Percentiles rank a stretch among this genome's conserved stretches.
phyloP scores from a whole-genome alignment of 495 filamentous ascomycete species.

The Saxophila tyrrhenica region DNA sequence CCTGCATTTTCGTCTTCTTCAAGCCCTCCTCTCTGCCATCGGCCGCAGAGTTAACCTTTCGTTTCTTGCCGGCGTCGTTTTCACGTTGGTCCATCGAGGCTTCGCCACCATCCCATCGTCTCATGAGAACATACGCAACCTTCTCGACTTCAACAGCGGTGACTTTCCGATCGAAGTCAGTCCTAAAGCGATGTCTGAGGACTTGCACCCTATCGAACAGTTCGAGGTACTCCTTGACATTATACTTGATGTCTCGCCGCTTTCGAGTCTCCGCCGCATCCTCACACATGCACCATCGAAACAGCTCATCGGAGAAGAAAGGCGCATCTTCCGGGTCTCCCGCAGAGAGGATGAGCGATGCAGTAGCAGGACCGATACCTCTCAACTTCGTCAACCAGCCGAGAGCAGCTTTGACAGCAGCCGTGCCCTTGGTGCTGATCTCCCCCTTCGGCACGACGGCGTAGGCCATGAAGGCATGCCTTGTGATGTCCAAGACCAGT shows the following conservation, averaged over 20 bases:
- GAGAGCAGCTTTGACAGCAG: slow-evolving; percentile 27
- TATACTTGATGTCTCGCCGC: slow-evolving; percentile 51
- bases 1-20: neutral
- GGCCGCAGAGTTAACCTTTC: neutral
- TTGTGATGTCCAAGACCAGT: slow-evolving; percentile 34
- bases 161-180: slow-evolving; percentile 23
- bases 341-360: slow-evolving; percentile 56
- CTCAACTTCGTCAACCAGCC: slow-evolving; percentile 41
- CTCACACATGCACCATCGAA: slow-evolving; percentile 48
- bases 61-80: neutral
- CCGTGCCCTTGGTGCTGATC: slow-evolving; percentile 31
- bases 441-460: too few species aligned
- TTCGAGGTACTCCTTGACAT: slow-evolving; percentile 47
- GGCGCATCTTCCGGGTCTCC: slow-evolving; percentile 45
- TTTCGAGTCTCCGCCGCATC: slow-evolving; percentile 32
- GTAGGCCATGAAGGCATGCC: slow-evolving; percentile 32
- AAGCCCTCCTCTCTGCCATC: neutral
- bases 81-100: too few species aligned
- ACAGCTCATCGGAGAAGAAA: slow-evolving; percentile 71
- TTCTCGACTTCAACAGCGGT: slow-evolving; percentile 52
- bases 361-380: slow-evolving; percentile 64
- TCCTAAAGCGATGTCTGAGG: slow-evolving; percentile 37
- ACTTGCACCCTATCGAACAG: slow-evolving; percentile 37
- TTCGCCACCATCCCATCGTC: neutral
- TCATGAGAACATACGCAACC: slow-evolving; percentile 48